Conservation (phyloP, 345 rosid genomes). For the Luvunga scandens region DNA sequence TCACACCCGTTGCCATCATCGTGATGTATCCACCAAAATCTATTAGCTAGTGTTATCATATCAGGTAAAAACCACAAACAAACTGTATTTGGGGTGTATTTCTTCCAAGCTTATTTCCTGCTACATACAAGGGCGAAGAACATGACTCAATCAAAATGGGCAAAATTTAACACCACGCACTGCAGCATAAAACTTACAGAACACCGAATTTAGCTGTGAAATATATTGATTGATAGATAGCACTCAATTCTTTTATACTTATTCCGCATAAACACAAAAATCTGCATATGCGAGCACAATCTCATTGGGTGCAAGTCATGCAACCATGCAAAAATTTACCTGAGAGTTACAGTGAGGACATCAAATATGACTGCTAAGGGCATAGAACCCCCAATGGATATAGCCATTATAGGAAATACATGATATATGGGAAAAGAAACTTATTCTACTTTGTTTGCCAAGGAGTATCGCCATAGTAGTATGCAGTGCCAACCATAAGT, state of each 20-base stretch:
- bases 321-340: constrained; percentile 5
- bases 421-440: not conserved
- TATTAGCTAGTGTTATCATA: not conserved
- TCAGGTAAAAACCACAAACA: not conserved
- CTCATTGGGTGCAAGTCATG: not conserved
- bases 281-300: not conserved
- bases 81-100: too few species aligned
- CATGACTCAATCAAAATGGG: not conserved
- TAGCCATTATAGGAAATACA: not conserved
- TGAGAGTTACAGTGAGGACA: not conserved
- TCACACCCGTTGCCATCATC: too few species aligned
- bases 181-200: not conserved
- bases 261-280: not conserved
- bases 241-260: not conserved
- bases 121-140: not conserved
- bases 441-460: constrained; percentile 45
- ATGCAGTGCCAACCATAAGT: constrained; percentile 86
- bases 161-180: not conserved
- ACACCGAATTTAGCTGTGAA: not conserved
- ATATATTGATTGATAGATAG: not conserved
- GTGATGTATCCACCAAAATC: not conserved
- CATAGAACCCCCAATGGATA: not conserved
- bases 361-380: not conserved
- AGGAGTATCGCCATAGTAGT: constrained; percentile 81
- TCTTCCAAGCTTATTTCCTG: not conserved